phyloP scores from a whole-genome alignment of 1,139 yeast genomes.

The Pichia sp. region DNA sequence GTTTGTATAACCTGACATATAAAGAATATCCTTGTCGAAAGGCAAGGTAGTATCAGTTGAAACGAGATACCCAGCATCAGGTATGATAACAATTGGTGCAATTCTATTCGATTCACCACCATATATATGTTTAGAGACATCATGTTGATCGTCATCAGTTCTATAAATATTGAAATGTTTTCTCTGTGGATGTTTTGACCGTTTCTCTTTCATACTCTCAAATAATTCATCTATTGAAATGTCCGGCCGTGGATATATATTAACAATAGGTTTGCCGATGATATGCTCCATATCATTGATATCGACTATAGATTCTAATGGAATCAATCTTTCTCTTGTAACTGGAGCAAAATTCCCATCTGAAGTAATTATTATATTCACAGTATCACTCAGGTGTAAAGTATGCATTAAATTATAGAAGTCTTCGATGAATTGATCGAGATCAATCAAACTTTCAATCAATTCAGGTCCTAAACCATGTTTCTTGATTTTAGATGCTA shows the following conservation, averaged over 20 bases:
- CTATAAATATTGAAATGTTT: constrained; percentile 42
- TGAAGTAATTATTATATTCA: constrained; percentile 70
- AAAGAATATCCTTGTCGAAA: constrained; percentile 38
- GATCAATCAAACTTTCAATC: constrained; percentile 47
- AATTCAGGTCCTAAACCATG: constrained; percentile 63
- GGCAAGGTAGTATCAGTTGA: constrained; percentile 47
- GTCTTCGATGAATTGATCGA: constrained; percentile 55
- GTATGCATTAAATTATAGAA: constrained; percentile 40
- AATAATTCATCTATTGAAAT: constrained; percentile 34
- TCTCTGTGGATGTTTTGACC: constrained; percentile 26
- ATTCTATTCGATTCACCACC: constrained; percentile 49
- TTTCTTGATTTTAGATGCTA: constrained; percentile 69
- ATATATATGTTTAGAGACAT: constrained; percentile 61
- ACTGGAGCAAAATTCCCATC: constrained; percentile 96
- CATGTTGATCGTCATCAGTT: no score
- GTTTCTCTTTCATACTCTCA: constrained; percentile 28
- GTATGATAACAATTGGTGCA: constrained; percentile 83
- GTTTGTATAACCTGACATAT: constrained; percentile 68
- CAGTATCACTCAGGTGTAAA: constrained; percentile 56
- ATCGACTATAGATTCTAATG: constrained; percentile 63
- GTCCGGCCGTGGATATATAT: constrained; percentile 51
- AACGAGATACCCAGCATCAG: constrained; percentile 74
- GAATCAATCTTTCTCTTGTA: constrained; percentile 54
- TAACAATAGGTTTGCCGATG: constrained; percentile 90
- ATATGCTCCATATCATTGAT: constrained; percentile 45